phyloP scores from a whole-genome alignment of 2,329 filamentous ascomycete genomes.

The Harringtonia aguacate region DNA sequence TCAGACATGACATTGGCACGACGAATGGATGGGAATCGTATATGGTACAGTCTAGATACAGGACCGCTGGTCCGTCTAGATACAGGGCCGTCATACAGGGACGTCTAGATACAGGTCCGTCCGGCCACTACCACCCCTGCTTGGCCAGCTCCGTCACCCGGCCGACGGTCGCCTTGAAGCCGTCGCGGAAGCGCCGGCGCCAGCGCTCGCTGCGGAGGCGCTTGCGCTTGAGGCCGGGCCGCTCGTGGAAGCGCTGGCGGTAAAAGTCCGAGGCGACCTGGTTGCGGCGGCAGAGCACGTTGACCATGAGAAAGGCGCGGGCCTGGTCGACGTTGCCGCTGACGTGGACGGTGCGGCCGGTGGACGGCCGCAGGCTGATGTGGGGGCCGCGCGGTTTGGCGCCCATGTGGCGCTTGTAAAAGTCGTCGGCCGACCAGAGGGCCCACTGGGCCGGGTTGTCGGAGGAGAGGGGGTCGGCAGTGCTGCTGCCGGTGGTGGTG shows the following conservation, averaged over 20 bases:
- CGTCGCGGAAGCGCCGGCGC: constrained; percentile 55
- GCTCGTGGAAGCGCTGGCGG: constrained; percentile 61
- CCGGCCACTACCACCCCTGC: constrained; percentile 61
- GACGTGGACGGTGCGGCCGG: constrained; percentile 33
- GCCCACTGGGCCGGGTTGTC: constrained; percentile 11
- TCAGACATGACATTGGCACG: too few relatives aligned
- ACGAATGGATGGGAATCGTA: too few relatives aligned
- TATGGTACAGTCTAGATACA: too few relatives aligned
- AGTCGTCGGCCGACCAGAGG: constrained; percentile 12
- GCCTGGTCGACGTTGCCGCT: constrained; percentile 31
- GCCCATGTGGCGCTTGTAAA: constrained; percentile 10
- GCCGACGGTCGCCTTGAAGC: constrained; percentile 53
- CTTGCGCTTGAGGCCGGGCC: constrained; percentile 68
- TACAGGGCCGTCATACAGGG: too few relatives aligned
- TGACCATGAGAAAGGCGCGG: constrained; percentile 32
- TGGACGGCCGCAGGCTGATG: constrained; percentile 28
- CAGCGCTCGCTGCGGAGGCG: constrained; percentile 59
- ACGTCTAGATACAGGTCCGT: neutral
- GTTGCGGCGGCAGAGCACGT: constrained; percentile 36
- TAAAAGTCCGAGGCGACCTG: constrained; percentile 42
- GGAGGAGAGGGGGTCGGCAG: constrained; percentile 3
- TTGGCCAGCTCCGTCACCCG: constrained; percentile 60
- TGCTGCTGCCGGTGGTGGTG: too few relatives aligned
- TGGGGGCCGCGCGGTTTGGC: constrained; percentile 9
- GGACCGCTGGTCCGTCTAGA: too few relatives aligned